Base-by-base conservation (phyloP, 805 yeast genomes). In the Nakazawaea ishiwadae region DNA sequence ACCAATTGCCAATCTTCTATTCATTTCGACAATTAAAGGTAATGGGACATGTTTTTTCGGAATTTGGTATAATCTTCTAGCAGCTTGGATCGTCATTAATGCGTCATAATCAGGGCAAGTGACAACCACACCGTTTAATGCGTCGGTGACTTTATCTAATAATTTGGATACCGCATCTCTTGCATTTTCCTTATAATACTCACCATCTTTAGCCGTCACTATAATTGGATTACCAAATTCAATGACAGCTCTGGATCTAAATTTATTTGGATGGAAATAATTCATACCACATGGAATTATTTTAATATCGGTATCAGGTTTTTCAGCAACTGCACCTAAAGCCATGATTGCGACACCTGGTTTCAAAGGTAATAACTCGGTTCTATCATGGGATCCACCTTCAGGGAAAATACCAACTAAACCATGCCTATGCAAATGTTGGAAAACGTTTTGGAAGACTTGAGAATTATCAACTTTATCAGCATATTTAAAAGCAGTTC, bases 271-370 rank as follows among this genome's bases (percentile, higher is more conserved):
- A 57, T 88, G 95, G 73, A 91, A 91, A 63, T 91, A 91, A 62
- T 91, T 91, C 87, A 93, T 79, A 15, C 99, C 99, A 58, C 96
- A 88, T 4, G 98, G 98, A 18, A 91, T 95, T 50, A 91, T 85
- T 46, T 77, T 79, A 3, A 91, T 89, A 42, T 80, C 79, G 30
- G 81, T 77, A 31, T 77, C 75, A 0, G 90, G 84, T 51, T 81
- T 73, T 49, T 79, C 73, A 8, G 80, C 82, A 68, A 86, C 76
- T 10, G 98, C 88, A 4, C 99, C 99, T 23, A 91, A 68, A 0
- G 97, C 99, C 98, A 91, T 93, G 42, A 91, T 84, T 3, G 96
- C 97, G 9, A 93, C 96, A 44, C 99, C 99, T 0, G 98, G 96
- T 58, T 93, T 93, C 50, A 91, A 68, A 0, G 98, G 99, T 39